A percentile compares a stretch with the other conserved stretches of the same genome.
phyloP scores from a whole-genome alignment of 1,139 yeast genomes.

The Geotrichum cucujoidarum region DNA sequence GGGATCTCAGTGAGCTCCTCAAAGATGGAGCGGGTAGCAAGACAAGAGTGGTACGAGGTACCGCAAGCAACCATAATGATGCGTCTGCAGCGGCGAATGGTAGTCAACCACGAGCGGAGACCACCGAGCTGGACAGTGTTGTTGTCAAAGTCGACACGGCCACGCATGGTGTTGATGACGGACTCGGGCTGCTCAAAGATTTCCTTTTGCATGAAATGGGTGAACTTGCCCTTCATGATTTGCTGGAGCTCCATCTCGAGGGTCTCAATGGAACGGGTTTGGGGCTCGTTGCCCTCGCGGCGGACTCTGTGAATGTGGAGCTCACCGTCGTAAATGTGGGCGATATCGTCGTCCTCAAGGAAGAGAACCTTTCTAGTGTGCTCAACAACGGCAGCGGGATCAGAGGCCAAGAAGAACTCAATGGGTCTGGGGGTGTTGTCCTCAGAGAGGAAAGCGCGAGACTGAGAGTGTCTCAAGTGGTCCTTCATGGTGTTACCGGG shows the following conservation, averaged over 20 bases:
- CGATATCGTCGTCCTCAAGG: slow-evolving; percentile 97
- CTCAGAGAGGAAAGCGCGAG: slow-evolving; percentile 86
- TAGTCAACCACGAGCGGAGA: slow-evolving; percentile 73
- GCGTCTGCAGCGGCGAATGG: slow-evolving; percentile 91
- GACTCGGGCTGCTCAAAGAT: slow-evolving; percentile 98
- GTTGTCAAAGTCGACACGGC: slow-evolving; percentile 90
- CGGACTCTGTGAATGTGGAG: slow-evolving; percentile 96
- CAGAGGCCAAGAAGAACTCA: slow-evolving; percentile 94
- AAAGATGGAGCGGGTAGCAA: slow-evolving; percentile 92
- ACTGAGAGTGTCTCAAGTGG: slow-evolving; percentile 76
- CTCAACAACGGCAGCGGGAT: slow-evolving; percentile 95
- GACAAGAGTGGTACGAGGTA: slow-evolving; percentile 96
- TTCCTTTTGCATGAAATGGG: slow-evolving; percentile 98
- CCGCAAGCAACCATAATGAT: slow-evolving; percentile 99
- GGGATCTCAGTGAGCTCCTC: slow-evolving; percentile 97
- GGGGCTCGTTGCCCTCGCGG: slow-evolving; percentile 83
- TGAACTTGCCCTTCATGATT: slow-evolving; percentile 96
- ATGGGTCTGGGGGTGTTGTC: slow-evolving; percentile 92
- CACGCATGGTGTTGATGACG: slow-evolving; percentile 97
- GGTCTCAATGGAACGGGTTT: slow-evolving; percentile 93
- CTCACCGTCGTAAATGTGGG: slow-evolving; percentile 97
- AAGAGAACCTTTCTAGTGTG: slow-evolving; percentile 96
- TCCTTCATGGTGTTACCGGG: slow-evolving; percentile 42
- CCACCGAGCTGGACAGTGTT: slow-evolving; percentile 83
- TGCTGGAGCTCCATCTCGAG: slow-evolving; percentile 95